A percentile compares a stretch with the other conserved stretches of the same genome.
Conservation (phyloP, 2,329 filamentous ascomycete genomes). For the Pestalotiopsis sp. region DNA sequence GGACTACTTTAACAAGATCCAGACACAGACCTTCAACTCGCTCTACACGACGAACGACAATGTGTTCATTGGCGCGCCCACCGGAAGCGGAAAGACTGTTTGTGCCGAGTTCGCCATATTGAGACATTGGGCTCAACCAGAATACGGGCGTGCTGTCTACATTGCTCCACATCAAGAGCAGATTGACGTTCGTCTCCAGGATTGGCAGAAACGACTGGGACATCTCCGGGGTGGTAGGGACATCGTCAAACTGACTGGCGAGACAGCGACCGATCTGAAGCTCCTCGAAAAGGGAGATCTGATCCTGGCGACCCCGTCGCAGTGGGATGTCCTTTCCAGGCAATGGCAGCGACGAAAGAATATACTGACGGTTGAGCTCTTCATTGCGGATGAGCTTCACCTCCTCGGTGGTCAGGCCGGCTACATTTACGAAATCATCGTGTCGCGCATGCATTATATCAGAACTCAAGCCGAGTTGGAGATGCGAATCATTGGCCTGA, state of each 20-base stretch:
- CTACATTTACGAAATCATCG: constrained; percentile 91
- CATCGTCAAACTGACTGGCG: constrained; percentile 90
- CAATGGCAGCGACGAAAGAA: constrained; percentile 98
- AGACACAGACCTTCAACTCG: constrained; percentile 95
- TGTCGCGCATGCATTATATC: constrained; percentile 98
- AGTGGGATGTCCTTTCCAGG: constrained; percentile 94
- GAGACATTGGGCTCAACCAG: constrained; percentile 76
- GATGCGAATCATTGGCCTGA: constrained; percentile 84
- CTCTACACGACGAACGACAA: constrained; percentile 90
- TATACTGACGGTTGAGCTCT: constrained; percentile 83
- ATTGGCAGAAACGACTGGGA: constrained; percentile 80
- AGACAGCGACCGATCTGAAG: constrained; percentile 87
- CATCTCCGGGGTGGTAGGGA: constrained; percentile 79
- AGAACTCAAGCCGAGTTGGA: constrained; percentile 82
- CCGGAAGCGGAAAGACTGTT: constrained; percentile 93
- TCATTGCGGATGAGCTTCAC: constrained; percentile 95
- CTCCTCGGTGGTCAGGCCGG: constrained; percentile 84
- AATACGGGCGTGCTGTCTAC: constrained; percentile 82
- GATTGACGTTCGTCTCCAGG: constrained; percentile 75
- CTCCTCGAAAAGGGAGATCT: constrained; percentile 85
- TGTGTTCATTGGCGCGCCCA: constrained; percentile 88
- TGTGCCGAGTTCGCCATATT: constrained; percentile 94
- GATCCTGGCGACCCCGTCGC: constrained; percentile 85
- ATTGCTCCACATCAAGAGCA: constrained; percentile 94
- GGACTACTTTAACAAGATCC: constrained; percentile 93